Evolutionary conservation across 1,284 basidiomycete species (phyloP).

Genomic region (Tremellales sp.): DNA sequence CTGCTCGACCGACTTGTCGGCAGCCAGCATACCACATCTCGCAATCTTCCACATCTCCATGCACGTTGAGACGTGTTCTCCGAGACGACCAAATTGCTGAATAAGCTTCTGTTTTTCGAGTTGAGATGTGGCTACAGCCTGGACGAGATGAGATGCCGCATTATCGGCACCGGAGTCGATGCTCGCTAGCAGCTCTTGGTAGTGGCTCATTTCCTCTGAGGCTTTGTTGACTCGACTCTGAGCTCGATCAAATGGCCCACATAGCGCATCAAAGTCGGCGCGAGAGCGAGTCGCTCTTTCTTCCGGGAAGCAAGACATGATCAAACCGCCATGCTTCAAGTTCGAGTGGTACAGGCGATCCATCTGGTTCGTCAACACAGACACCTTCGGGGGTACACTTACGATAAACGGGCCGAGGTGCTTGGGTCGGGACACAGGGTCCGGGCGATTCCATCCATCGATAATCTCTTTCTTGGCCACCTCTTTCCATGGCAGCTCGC

Average conservation of each 20-base stretch:
- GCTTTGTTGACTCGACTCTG: neutral
- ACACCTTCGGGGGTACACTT: slow-evolving; percentile 5
- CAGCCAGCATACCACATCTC: too few relatives aligned
- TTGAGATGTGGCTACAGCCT: neutral
- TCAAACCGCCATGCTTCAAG: slow-evolving; percentile 4
- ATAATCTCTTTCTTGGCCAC: slow-evolving; percentile 23
- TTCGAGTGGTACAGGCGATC: slow-evolving; percentile 20
- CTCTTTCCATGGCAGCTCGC: slow-evolving; percentile 23
- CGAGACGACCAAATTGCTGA: too few relatives aligned
- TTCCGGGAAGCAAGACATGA: slow-evolving; percentile 22
- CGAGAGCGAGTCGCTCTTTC: slow-evolving; percentile 1
- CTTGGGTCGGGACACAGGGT: neutral
- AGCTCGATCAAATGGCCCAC: neutral
- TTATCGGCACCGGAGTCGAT: too few relatives aligned
- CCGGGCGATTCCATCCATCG: neutral
- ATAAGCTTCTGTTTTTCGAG: too few relatives aligned
- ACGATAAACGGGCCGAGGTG: slow-evolving; percentile 25
- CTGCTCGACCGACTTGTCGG: too few relatives aligned
- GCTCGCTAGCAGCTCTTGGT: too few relatives aligned
- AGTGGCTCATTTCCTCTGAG: neutral
- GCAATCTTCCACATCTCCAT: too few relatives aligned
- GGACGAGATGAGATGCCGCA: neutral
- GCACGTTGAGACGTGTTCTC: too few relatives aligned
- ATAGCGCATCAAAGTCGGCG: slow-evolving; percentile 9
- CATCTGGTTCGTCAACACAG: slow-evolving; percentile 22